These are phyloP conservation scores for Cystobasidium sp. DNA, from an alignment of 1,284 basidiomycete species.

Conservation along the genomic window DNA sequence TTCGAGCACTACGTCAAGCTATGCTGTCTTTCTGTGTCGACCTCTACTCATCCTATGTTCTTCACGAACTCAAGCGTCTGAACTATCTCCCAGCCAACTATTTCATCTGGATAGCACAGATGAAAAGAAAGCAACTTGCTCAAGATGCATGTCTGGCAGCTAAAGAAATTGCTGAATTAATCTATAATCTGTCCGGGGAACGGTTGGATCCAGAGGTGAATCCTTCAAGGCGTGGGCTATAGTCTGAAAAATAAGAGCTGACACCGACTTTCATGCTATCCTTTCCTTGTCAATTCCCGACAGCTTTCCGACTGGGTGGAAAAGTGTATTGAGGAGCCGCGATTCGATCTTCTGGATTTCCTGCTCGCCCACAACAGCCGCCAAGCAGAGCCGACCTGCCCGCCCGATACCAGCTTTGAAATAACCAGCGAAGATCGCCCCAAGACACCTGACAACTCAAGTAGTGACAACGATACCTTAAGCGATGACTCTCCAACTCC, in stretches of 20 bases:
- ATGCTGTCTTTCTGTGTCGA: slow-evolving; percentile 17
- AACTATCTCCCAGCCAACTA: neutral
- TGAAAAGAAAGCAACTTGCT: neutral
- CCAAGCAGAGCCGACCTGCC: neutral
- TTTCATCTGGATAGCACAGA: slow-evolving; percentile 6
- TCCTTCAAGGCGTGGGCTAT: neutral
- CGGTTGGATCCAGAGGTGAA: slow-evolving; percentile 28
- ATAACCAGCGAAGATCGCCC: neutral
- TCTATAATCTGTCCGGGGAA: neutral
- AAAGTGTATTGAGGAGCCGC: neutral
- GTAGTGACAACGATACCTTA: neutral
- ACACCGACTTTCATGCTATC: neutral
- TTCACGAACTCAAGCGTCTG: neutral
- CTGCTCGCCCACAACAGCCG: neutral
- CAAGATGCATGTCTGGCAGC: neutral
- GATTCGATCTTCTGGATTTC: neutral
- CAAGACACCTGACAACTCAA: neutral
- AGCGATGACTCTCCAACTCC: slow-evolving; percentile 14
- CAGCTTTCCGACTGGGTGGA: slow-evolving; percentile 13
- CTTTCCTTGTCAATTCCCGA: neutral
- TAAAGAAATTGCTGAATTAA: slow-evolving; percentile 6
- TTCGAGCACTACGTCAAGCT: neutral
- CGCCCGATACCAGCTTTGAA: neutral
- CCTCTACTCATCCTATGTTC: neutral
- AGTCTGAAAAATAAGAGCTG: neutral